Evolutionary conservation across 2,329 filamentous ascomycete species (phyloP).

Genomic region (Colletotrichum sp.): DNA sequence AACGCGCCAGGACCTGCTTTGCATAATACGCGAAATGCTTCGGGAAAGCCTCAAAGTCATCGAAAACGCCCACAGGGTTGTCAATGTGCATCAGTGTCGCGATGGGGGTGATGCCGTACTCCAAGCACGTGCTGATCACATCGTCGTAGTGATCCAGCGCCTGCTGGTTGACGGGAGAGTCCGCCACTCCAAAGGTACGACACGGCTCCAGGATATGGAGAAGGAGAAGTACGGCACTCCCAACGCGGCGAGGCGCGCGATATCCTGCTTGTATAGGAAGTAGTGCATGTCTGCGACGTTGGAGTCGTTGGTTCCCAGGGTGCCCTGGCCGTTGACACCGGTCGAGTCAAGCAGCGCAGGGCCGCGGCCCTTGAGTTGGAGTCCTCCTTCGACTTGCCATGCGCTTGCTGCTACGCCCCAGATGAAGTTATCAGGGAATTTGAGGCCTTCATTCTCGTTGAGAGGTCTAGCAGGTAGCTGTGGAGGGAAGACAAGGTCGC

Average conservation of each 20-base stretch:
- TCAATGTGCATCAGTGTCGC: conserved; percentile 57
- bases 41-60: conserved; percentile 33
- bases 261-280: conserved; percentile 61
- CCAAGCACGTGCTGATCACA: conserved; percentile 52
- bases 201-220: conserved; percentile 55
- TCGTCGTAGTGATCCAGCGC: conserved; percentile 59
- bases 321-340: conserved; percentile 20
- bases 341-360: conserved; percentile 49
- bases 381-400: conserved; percentile 49
- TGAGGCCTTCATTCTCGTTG: conserved; percentile 52
- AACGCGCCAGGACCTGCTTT: conserved; percentile 54
- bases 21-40: conserved; percentile 59
- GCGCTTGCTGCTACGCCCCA: conserved; percentile 55
- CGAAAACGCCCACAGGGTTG: conserved; percentile 30
- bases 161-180: conserved; percentile 54
- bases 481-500: conserved; percentile 41
- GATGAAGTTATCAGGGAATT: conserved; percentile 51
- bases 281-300: conserved; percentile 54
- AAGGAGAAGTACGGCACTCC: conserved; percentile 57
- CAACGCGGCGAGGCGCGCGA: conserved; percentile 55
- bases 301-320: conserved; percentile 26
- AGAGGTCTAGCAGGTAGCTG: conserved; percentile 54
- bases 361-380: conserved; percentile 44
- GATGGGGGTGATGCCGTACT: conserved; percentile 52
- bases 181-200: conserved; percentile 55